Conservation (phyloP, 306 rosid species). For the Hippophae gyantsensis region DNA sequence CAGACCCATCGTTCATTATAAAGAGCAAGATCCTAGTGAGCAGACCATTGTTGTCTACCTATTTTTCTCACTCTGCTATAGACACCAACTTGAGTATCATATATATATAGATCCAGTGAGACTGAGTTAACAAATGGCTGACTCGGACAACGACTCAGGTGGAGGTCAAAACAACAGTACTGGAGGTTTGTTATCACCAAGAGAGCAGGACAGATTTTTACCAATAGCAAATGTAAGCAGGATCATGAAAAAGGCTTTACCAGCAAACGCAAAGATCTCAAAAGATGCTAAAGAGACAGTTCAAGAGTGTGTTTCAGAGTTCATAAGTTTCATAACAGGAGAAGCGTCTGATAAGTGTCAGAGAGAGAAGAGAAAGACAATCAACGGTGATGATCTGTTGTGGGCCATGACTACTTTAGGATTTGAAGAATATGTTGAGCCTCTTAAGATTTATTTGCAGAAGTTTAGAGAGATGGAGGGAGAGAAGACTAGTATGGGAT, state of each 20-base stretch:
- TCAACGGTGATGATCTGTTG: slow-evolving; percentile 58
- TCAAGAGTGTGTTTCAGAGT: slow-evolving; percentile 58
- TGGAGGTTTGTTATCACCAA: slow-evolving; percentile 3
- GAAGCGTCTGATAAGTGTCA: slow-evolving; percentile 57
- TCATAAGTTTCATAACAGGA: slow-evolving; percentile 48
- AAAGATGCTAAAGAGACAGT: slow-evolving; percentile 54
- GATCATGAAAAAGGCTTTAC: slow-evolving; percentile 53
- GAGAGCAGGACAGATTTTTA: slow-evolving; percentile 50
- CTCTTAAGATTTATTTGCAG: slow-evolving; percentile 42
- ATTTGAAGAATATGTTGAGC: slow-evolving; percentile 49
- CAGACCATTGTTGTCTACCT: background rate
- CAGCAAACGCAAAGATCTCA: slow-evolving; percentile 50
- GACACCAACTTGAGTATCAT: background rate
- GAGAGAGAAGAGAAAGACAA: slow-evolving; percentile 41
- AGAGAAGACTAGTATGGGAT: slow-evolving; percentile 24
- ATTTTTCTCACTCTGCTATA: background rate
- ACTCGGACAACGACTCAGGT: slow-evolving; percentile 54
- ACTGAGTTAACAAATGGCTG: slow-evolving; percentile 23
- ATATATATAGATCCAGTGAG: background rate
- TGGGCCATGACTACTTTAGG: slow-evolving; percentile 61
- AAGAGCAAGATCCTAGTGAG: background rate
- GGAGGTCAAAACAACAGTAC: slow-evolving; percentile 20
- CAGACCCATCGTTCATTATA: background rate
- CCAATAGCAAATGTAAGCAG: slow-evolving; percentile 58
- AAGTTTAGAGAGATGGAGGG: slow-evolving; percentile 49